A percentile compares a stretch with the other conserved stretches of the same genome.
Evolutionary conservation across 257 asterid species (phyloP).

Genomic region (Solanum infundibuliforme): DNA sequence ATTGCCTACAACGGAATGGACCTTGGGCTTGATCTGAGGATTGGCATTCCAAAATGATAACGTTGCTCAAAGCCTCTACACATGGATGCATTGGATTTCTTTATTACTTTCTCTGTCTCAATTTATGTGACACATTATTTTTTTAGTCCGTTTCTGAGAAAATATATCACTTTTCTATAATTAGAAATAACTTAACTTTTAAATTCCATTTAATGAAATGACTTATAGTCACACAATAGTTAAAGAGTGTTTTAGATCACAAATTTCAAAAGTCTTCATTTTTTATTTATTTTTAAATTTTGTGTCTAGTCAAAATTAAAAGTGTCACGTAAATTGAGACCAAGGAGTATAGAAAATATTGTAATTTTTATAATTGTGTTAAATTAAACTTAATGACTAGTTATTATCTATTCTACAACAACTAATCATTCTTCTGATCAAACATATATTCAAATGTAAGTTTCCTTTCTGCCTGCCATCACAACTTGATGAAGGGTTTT

Average conservation of each 20-base stretch:
- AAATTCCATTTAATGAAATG: not conserved
- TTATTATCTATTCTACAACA: not conserved
- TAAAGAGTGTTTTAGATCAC: not conserved
- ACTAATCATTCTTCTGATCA: not conserved
- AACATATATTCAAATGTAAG: not conserved
- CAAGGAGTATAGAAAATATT: not conserved
- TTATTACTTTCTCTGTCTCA: not conserved
- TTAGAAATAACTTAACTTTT: not conserved
- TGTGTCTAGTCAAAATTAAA: not conserved
- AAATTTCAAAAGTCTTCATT: not conserved
- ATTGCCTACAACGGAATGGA: slow-evolving; percentile 81
- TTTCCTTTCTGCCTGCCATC: not conserved
- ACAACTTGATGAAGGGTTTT: not conserved
- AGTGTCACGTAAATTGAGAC: not conserved
- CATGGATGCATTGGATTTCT: not conserved
- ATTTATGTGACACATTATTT: not conserved
- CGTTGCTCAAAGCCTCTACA: not conserved
- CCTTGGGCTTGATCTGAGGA: slow-evolving; percentile 40
- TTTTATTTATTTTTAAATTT: not conserved
- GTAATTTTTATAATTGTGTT: not conserved
- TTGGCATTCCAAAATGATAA: not conserved
- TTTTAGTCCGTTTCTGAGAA: not conserved
- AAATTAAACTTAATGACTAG: not conserved
- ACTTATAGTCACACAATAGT: not conserved
- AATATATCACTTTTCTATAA: not conserved